Evolutionary conservation across 257 asterid species (phyloP).

Genomic region (Paraleonurus japonicus): DNA sequence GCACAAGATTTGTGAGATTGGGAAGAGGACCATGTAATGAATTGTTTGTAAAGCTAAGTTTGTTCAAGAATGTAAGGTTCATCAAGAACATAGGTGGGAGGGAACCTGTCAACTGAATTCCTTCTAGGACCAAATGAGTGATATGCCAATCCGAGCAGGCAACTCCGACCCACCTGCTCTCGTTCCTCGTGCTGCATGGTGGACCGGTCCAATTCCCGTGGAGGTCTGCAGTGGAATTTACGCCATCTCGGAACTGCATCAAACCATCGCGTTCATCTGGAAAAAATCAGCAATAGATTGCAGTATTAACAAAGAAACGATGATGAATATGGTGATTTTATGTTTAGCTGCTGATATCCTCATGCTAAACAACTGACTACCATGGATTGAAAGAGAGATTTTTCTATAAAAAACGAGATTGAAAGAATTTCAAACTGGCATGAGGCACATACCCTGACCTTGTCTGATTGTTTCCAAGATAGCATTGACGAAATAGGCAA

Average conservation of each 20-base stretch:
- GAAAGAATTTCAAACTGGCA: constrained; percentile 2
- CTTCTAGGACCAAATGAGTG: constrained; percentile 48
- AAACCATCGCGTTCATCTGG: constrained; percentile 60
- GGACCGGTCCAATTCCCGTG: constrained; percentile 78
- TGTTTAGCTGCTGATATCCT: constrained; percentile 18
- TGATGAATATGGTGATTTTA: not conserved
- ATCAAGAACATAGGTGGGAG: constrained; percentile 48
- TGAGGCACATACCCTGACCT: not conserved
- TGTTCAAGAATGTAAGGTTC: constrained; percentile 49
- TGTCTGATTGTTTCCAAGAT: not conserved
- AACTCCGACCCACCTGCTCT: constrained; percentile 66
- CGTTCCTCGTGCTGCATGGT: constrained; percentile 45
- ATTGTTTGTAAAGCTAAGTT: constrained; percentile 55
- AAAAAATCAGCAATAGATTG: constrained; percentile 22
- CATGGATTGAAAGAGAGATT: constrained; percentile 3
- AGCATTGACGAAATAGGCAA: constrained; percentile 24
- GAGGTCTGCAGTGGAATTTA: constrained; percentile 41
- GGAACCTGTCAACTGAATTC: constrained; percentile 39
- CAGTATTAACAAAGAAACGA: constrained; percentile 5
- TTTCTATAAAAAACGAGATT: not conserved
- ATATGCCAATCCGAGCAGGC: constrained; percentile 57
- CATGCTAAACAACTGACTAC: constrained; percentile 24
- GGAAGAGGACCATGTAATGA: constrained; percentile 57
- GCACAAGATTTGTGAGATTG: constrained; percentile 36
- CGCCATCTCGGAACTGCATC: constrained; percentile 50